Conservation (phyloP, 1,284 basidiomycete genomes). For the Apiotrichum gracile region DNA sequence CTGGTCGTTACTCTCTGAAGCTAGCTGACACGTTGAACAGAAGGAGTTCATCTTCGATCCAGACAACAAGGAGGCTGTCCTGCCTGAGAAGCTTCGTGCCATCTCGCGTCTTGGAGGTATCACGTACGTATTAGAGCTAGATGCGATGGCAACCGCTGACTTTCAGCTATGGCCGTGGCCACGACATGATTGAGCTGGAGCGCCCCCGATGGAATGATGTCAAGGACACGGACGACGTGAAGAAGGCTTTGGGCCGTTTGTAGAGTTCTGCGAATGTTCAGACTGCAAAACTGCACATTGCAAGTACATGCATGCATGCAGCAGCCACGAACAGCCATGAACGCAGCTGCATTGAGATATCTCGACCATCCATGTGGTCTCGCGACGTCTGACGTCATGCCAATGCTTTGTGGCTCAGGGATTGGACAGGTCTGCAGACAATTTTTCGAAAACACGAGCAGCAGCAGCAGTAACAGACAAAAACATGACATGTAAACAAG, state of each 20-base stretch:
- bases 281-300: too few species aligned
- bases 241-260: conserved; percentile 8
- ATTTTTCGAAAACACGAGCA: not conserved
- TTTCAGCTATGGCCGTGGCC: conserved; percentile 50
- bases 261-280: too few species aligned
- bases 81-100: conserved; percentile 54
- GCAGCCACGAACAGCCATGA: too few species aligned
- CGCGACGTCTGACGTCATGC: too few species aligned
- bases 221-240: conserved; percentile 45
- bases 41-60: conserved; percentile 56
- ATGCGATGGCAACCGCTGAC: conserved; percentile 46
- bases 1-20: not conserved
- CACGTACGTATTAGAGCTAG: not conserved
- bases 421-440: not conserved
- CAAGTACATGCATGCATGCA: not conserved
- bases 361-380: too few species aligned
- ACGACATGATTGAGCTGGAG: conserved; percentile 49
- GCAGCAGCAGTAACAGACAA: too few species aligned
- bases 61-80: conserved; percentile 34
- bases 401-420: too few species aligned
- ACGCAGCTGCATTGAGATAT: too few species aligned
- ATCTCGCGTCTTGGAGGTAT: conserved; percentile 61
- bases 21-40: conserved; percentile 28
- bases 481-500: not conserved
- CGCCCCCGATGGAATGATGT: conserved; percentile 57